Evolutionary conservation across 331 rosid genomes (phyloP).

Genomic region (Quercus tomentella): DNA sequence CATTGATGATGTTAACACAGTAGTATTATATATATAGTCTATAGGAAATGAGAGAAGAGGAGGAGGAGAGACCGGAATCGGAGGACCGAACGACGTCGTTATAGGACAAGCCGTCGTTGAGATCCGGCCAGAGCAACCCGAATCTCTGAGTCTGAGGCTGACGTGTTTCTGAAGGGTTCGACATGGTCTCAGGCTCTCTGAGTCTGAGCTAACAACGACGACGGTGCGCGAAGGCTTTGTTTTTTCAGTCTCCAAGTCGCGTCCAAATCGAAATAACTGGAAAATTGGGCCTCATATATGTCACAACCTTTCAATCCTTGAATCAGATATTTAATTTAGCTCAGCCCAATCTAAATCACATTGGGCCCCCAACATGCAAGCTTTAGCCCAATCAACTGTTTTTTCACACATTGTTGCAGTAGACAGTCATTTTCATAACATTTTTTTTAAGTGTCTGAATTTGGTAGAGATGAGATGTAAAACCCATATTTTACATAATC

Average conservation of each 20-base stretch:
- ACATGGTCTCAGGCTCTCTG: neutral
- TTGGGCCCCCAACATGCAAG: too few relatives aligned
- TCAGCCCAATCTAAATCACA: too few relatives aligned
- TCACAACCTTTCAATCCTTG: too few relatives aligned
- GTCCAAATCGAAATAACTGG: neutral
- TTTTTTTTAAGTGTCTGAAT: too few relatives aligned
- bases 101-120: conserved; percentile 73
- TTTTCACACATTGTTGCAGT: too few relatives aligned
- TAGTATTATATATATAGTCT: neutral
- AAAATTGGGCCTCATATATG: neutral
- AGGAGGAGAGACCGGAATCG: conserved; percentile 45
- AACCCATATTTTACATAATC: too few relatives aligned
- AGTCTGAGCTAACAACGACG: too few relatives aligned
- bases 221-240: neutral
- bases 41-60: neutral
- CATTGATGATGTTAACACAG: neutral
- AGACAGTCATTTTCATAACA: too few relatives aligned
- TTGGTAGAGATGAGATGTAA: too few relatives aligned
- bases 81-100: conserved; percentile 64
- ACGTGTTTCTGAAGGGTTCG: neutral
- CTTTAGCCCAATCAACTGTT: too few relatives aligned
- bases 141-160: conserved; percentile 16
- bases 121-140: conserved; percentile 78
- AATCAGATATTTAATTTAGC: too few relatives aligned
- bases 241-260: neutral